Evolutionary conservation across 2,329 filamentous ascomycete genomes (phyloP).

Genomic region (Colletotrichum higginsianum): DNA sequence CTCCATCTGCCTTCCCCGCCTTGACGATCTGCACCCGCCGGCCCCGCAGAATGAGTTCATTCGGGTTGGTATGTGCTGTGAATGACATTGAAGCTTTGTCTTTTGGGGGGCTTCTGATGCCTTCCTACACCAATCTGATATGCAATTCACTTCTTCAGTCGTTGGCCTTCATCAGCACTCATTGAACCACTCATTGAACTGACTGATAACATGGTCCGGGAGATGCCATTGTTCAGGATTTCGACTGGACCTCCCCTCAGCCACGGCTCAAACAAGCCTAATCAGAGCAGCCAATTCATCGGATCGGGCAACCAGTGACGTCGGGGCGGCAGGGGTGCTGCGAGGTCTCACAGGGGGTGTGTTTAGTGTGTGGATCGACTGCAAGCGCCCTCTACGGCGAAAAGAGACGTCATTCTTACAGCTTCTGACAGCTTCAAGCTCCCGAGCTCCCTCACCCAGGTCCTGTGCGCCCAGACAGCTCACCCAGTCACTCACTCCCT

Average conservation of each 20-base stretch:
- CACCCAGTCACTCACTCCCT: neutral
- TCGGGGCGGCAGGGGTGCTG: constrained; percentile 7
- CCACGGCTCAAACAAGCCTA: neutral
- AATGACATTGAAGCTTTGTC: neutral
- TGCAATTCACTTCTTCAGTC: too few species aligned
- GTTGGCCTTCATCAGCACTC: too few species aligned
- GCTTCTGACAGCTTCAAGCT: constrained; percentile 8
- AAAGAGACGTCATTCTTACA: constrained; percentile 39
- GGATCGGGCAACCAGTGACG: constrained; percentile 29
- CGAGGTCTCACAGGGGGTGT: constrained; percentile 2
- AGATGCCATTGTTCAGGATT: too few species aligned
- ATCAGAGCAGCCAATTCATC: constrained; percentile 11
- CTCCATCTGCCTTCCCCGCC: neutral
- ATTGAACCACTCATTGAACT: too few species aligned
- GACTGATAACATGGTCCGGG: too few species aligned
- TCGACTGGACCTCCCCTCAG: too few species aligned
- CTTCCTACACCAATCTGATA: too few species aligned
- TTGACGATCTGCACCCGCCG: constrained; percentile 7
- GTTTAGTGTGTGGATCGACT: constrained; percentile 19
- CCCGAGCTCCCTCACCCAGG: neutral
- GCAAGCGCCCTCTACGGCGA: neutral
- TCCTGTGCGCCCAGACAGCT: neutral
- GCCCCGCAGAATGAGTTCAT: constrained; percentile 1
- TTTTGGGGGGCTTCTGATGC: too few species aligned
- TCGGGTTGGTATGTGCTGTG: neutral